phyloP scores from a whole-genome alignment of 129 eudicot genomes.

The Oenanthe sinensis region DNA sequence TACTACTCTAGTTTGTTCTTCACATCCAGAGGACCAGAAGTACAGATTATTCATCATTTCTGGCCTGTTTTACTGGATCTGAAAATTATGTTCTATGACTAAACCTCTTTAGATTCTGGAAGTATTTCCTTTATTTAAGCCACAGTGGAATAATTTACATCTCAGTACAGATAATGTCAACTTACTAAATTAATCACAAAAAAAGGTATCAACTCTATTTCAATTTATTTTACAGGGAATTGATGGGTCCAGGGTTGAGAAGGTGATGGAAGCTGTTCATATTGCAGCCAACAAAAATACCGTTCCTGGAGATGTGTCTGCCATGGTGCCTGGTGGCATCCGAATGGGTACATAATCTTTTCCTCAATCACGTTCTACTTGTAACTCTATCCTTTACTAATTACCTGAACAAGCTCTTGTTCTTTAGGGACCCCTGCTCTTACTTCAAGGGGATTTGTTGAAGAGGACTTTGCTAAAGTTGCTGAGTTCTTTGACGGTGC shows the following conservation, averaged over 20 bases:
- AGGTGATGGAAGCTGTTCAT: conserved; percentile 95
- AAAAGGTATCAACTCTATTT: neutral
- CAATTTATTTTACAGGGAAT: conserved; percentile 49
- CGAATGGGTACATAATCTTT: conserved; percentile 60
- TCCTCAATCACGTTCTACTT: neutral
- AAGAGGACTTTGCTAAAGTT: conserved; percentile 95
- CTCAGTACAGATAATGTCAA: neutral
- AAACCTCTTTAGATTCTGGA: neutral
- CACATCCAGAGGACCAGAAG: neutral
- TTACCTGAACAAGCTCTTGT: neutral
- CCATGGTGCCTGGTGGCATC: conserved; percentile 99
- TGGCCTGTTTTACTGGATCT: neutral
- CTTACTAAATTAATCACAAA: neutral
- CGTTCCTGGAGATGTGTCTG: conserved; percentile 98
- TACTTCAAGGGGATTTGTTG: conserved; percentile 93
- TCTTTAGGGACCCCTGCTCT: conserved; percentile 91
- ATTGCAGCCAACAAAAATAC: conserved; percentile 96
- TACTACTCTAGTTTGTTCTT: neutral
- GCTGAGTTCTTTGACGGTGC: conserved; percentile 88
- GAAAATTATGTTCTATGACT: neutral
- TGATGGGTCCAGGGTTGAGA: conserved; percentile 97
- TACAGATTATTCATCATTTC: neutral
- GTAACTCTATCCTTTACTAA: neutral
- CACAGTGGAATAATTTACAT: neutral
- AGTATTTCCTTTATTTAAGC: neutral